A percentile compares a stretch with the other conserved stretches of the same genome.
These are phyloP conservation scores for Solidago caesia DNA, from an alignment of 129 eudicot species.

Conservation along the genomic window DNA sequence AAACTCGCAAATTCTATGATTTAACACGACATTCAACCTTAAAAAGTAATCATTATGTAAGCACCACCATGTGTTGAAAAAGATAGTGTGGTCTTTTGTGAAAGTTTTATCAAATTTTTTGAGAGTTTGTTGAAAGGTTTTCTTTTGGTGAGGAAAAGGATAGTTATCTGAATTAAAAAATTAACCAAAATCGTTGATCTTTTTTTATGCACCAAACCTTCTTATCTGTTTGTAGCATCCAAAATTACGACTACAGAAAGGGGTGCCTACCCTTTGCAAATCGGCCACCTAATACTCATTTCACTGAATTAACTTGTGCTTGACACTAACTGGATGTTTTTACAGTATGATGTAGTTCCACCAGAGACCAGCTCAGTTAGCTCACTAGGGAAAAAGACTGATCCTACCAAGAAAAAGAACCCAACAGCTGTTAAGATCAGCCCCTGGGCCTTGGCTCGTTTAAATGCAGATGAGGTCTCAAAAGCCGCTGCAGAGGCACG, in stretches of 20 bases:
- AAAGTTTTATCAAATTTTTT: too few relatives aligned
- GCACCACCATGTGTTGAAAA: too few relatives aligned
- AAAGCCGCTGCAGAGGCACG: conserved; percentile 96
- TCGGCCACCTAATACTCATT: background rate
- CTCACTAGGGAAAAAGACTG: conserved; percentile 71
- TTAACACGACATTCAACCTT: too few relatives aligned
- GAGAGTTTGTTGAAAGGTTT: too few relatives aligned
- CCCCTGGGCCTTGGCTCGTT: conserved; percentile 90
- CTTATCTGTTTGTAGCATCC: background rate
- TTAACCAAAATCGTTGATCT: too few relatives aligned
- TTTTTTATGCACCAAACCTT: too few relatives aligned
- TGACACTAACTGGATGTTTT: background rate
- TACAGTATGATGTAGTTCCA: conserved; percentile 86
- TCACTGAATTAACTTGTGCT: background rate
- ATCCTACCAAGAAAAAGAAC: conserved; percentile 73
- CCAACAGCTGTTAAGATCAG: conserved; percentile 79
- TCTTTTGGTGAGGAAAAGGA: too few relatives aligned
- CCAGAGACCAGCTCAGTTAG: conserved; percentile 82
- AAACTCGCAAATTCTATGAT: background rate
- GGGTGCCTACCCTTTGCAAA: background rate
- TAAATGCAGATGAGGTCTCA: conserved; percentile 85
- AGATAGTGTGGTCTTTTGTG: too few relatives aligned
- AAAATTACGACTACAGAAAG: too few relatives aligned
- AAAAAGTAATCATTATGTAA: too few relatives aligned
- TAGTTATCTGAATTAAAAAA: too few relatives aligned